Evolutionary conservation across 805 yeast genomes (phyloP), one percentile per base, ranked within the genome.

Genomic region (Saturnispora diversa): DNA sequence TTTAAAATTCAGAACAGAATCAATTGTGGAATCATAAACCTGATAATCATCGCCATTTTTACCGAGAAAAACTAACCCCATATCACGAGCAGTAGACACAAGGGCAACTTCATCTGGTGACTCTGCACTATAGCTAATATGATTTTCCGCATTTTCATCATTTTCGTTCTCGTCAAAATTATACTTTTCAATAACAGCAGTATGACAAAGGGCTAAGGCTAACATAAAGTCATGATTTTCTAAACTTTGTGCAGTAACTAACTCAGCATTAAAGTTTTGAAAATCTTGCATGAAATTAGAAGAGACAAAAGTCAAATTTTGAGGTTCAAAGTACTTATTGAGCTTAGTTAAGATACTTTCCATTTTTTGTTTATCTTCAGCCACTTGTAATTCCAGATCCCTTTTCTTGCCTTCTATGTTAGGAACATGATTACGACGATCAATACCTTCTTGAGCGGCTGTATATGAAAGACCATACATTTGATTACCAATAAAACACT

Each of bases 51-150:
- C 67, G 54, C 81, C 67, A 16, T 68, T 66, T 32, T 77, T 65
- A 31, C 72, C 80, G 17, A 69, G 59, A 54, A 80, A 73, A 0
- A 73, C 77, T 49, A 77, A 69, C 8, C 94, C 94, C 23, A 82
- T 50, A 54, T 81, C 90, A 38, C 84, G 65, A 1, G 90, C 90
- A 34, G 74, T 79, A 2, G 80, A 66, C n/a, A 84, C 90, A 40
- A 83, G 66, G 1, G 92, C 88, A 31, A 80, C 76, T 56, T 83
- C 94, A 62, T 83, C 94, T 0, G 94, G 94, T 7, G 87, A 80
- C 54, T 83, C 88, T 1, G 90, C 88, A 51, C 81, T 80, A 61
- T 75, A 79, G 22, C 68, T 67, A 31, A 76, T 56, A 25, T 59
- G 53, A 15, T 70, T 73, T 7, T 62, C 59, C 2, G 54, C 55